Conservation (phyloP, 2,329 filamentous ascomycete species). For the Helicocarpus griseus region DNA sequence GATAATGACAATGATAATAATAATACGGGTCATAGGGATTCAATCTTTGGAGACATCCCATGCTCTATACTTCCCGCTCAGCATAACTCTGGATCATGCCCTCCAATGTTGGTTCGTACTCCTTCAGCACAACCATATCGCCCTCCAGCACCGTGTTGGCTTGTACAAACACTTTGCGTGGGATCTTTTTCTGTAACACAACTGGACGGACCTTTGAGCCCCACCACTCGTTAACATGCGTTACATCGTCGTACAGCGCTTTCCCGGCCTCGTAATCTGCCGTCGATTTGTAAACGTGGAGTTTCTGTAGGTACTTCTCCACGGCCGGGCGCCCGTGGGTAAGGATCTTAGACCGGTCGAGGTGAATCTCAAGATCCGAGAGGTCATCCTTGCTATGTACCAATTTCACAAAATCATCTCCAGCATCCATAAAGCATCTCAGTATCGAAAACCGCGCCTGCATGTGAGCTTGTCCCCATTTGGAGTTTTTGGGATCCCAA, state of each 20-base stretch:
- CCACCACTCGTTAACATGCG: constrained; percentile 75
- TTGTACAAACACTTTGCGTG: constrained; percentile 74
- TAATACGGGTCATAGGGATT: background rate
- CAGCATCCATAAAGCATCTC: constrained; percentile 64
- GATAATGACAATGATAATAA: background rate
- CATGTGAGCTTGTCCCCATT: constrained; percentile 90
- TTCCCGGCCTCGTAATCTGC: constrained; percentile 72
- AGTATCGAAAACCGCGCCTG: constrained; percentile 87
- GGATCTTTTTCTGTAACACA: constrained; percentile 52
- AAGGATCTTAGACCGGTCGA: constrained; percentile 80
- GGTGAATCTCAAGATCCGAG: constrained; percentile 68
- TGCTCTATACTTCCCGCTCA: constrained; percentile 41
- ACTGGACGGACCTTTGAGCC: constrained; percentile 61
- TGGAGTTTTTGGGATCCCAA: constrained; percentile 83
- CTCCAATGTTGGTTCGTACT: constrained; percentile 72
- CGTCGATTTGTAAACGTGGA: constrained; percentile 87
- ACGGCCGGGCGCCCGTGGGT: constrained; percentile 74
- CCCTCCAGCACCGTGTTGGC: constrained; percentile 69
- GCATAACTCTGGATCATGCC: constrained; percentile 79
- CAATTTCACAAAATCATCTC: constrained; percentile 77
- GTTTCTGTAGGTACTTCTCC: constrained; percentile 75
- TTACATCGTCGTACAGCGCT: constrained; percentile 74
- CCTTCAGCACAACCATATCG: constrained; percentile 65
- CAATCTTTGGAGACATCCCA: background rate
- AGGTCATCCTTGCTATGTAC: constrained; percentile 65